Base-by-base conservation (phyloP, 805 yeast species). In the Zygosaccharomyces gambellarensis region DNA sequence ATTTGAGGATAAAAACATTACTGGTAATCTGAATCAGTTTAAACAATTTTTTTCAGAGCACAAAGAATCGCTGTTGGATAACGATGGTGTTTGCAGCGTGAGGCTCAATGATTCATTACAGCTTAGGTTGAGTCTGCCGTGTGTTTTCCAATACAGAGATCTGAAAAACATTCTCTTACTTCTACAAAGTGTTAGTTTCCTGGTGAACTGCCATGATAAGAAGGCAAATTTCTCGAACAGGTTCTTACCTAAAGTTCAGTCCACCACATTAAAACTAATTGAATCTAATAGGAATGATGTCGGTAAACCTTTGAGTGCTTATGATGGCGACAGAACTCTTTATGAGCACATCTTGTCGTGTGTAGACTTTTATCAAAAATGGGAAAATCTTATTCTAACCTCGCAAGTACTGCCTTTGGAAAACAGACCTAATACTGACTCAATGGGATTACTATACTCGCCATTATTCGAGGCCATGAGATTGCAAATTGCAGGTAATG, bases 121-220 rank as follows among this genome's bases (percentile, higher is more conserved):
- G 4, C 17, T 65, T n/a, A 31, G 46, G 3, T 29, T 65, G 6
- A 48, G 49, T 12, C 42, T 56, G 9, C 57, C 62, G 0, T 46
- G 49, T 2, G 39, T 61, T 12, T 59, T 62, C 27, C 49, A 55
- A 23, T 64, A 63, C 31, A 56, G 55, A 34, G 63, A 64, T 46
- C 42, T 63, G 43, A 67, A 65, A 46, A 58, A 58, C 25, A 17
- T 65, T 3, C 42, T 67, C 14, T 41, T 65, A 6, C 49, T 67
- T 7, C 50, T 65, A 17, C 71, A 67, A 49, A 64, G 69, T 51
- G 59, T 64, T 7, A 63, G 68, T 49, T 67, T 60, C 44, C 44
- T 67, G 31, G 60, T 61, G 3, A 67, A 65, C 40, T 65, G 68
- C 30, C 60, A 63, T 39, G 70, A 67, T 48, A 54, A 56, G 28